Conservation (phyloP, 1,284 basidiomycete genomes). For the Fomitopsis betulina region DNA sequence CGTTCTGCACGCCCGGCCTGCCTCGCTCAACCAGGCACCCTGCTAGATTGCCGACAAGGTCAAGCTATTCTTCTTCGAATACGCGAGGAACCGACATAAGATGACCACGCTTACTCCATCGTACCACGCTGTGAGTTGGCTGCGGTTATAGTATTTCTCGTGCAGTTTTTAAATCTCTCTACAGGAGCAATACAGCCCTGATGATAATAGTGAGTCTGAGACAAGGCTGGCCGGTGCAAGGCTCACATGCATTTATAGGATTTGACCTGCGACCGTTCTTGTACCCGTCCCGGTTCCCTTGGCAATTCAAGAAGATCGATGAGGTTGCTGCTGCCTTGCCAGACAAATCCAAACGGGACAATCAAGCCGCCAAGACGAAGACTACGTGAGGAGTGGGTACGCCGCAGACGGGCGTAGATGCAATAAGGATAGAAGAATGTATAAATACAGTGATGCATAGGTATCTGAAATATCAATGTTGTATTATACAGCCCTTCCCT, state of each 20-base stretch:
- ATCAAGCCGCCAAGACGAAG: slow-evolving; percentile 16
- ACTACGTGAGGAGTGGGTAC: neutral
- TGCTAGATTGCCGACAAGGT: slow-evolving; percentile 92
- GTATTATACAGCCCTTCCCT: neutral
- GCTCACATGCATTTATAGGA: slow-evolving; percentile 40
- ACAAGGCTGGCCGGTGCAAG: neutral
- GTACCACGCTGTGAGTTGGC: slow-evolving; percentile 81
- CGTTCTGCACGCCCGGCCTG: neutral
- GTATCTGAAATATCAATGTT: neutral
- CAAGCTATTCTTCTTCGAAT: slow-evolving; percentile 95
- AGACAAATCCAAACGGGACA: slow-evolving; percentile 50
- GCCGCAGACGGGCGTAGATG: neutral
- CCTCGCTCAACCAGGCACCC: neutral
- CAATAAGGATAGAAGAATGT: slow-evolving; percentile 1
- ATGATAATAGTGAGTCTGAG: slow-evolving; percentile 84
- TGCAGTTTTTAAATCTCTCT: neutral
- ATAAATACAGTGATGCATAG: neutral
- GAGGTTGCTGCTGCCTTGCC: slow-evolving; percentile 71
- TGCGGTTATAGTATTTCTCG: neutral
- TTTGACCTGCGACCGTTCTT: slow-evolving; percentile 97
- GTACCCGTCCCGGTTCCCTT: slow-evolving; percentile 91
- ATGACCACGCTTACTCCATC: slow-evolving; percentile 98
- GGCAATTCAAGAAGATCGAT: slow-evolving; percentile 96
- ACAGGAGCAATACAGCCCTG: slow-evolving; percentile 92
- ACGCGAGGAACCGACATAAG: slow-evolving; percentile 97